Base-by-base conservation (phyloP, 352 stramenopile species). In the Globisporangium radiosum region DNA sequence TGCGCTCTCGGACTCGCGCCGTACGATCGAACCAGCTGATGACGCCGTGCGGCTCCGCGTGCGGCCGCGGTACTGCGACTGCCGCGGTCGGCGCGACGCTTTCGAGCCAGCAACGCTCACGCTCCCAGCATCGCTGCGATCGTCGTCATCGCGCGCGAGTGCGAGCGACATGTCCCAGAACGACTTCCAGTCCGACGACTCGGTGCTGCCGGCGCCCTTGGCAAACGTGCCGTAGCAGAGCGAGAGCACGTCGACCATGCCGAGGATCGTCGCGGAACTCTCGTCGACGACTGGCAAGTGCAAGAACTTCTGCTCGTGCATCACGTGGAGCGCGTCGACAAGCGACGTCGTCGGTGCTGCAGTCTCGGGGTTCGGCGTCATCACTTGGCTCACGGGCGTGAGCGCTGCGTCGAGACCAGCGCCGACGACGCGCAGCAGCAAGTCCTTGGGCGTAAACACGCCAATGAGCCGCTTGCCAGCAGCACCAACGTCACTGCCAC, bases 271-370 rank as follows among this genome's bases (percentile, higher is more conserved):
- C 5, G 70, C 65, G 3, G 79, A 82, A 14, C 66, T 76, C 25
- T 85, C 59, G 47, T 98, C 93, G 11, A 98, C 94, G 1, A 99
- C 93, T 25, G 97, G 97, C 50, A 99, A 65, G 59, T 98, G 97
- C 38, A 99, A 70, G 68, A 99, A 99, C 59, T 96, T 95, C 63
- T 99, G 95, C 58, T 99, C 96, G 63, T 98, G 94, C 95, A 99
- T 99, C 25, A 98, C 91, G 66, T 99, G 96, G 47, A 99, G 77
- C 17, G 96, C 96, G 58, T 99, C 97, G 8, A 99, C 73, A 9
- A 99, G 88, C 37, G 90, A 97, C 5, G 91, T 98, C 53, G 76
- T 94, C 6, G 94, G 92, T 15, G 81, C 81, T 15, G 97, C 93
- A 14, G 88, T 89, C 69, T 99, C 96, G 1, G 97, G 97, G 61